Percentiles rank a stretch among this genome's conserved stretches.
Evolutionary conservation across 2,329 filamentous ascomycete genomes (phyloP).

Genomic region (Cordyceps cicadae): DNA sequence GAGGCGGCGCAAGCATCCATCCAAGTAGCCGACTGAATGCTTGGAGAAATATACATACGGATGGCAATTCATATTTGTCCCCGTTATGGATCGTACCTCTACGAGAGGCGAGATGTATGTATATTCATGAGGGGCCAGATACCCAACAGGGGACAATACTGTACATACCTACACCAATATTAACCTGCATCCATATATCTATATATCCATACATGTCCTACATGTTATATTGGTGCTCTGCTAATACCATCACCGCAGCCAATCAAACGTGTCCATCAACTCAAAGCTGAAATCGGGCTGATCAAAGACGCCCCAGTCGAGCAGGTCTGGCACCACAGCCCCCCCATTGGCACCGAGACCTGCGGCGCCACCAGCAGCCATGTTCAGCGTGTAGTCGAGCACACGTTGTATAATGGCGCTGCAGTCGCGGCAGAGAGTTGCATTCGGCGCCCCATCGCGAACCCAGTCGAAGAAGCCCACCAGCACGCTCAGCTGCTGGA

Average conservation of each 20-base stretch:
- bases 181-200: not conserved
- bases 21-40: not conserved
- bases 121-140: no score
- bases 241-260: slow-evolving; percentile 19
- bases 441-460: slow-evolving; percentile 38
- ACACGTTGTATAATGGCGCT: slow-evolving; percentile 42
- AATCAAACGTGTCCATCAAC: slow-evolving; percentile 33
- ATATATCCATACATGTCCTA: not conserved
- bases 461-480: slow-evolving; percentile 46
- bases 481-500: slow-evolving; percentile 44
- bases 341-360: slow-evolving; percentile 9
- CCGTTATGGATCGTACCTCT: no score
- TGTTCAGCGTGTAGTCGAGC: slow-evolving; percentile 40
- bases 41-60: not conserved
- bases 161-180: no score
- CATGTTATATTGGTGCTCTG: not conserved
- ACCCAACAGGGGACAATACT: no score
- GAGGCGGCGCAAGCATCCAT: not conserved
- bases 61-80: no score
- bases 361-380: slow-evolving; percentile 15
- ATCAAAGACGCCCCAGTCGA: slow-evolving; percentile 4
- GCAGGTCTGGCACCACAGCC: slow-evolving; percentile 31
- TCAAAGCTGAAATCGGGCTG: slow-evolving; percentile 32
- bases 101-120: no score
- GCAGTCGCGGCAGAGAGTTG: slow-evolving; percentile 37